A percentile compares a stretch with the other conserved stretches of the same genome.
These are phyloP conservation scores for Hygrophorus russula DNA, from an alignment of 768 basidiomycete species.

Conservation along the genomic window DNA sequence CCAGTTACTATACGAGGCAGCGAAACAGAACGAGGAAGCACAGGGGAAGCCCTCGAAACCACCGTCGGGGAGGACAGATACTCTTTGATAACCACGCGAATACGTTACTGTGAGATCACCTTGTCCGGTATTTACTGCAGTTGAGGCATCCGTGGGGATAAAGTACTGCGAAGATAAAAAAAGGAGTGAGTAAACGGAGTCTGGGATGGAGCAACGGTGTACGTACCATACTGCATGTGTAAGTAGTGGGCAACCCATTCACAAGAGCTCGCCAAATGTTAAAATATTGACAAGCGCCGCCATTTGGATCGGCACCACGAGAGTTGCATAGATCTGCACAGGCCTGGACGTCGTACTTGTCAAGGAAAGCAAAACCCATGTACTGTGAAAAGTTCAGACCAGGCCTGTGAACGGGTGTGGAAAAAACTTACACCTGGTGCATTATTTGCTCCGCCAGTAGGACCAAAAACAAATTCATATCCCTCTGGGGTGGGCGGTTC, in stretches of 20 bases:
- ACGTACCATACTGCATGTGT: slow-evolving; percentile 38
- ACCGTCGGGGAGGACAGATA: slow-evolving; percentile 7
- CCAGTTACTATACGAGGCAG: slow-evolving; percentile 2
- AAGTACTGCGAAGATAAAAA: not conserved
- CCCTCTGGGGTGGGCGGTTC: slow-evolving; percentile 30
- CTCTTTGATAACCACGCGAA: slow-evolving; percentile 8
- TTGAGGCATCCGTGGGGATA: too few relatives aligned
- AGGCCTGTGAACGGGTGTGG: slow-evolving; percentile 3
- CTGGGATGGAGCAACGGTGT: not conserved
- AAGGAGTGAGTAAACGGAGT: not conserved
- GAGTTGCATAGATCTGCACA: slow-evolving; percentile 34
- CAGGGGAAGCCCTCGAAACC: slow-evolving; percentile 8
- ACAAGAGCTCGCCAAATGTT: slow-evolving; percentile 44
- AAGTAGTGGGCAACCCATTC: slow-evolving; percentile 32
- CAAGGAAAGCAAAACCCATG: slow-evolving; percentile 40
- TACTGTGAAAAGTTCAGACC: slow-evolving; percentile 19
- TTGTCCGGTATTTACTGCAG: not conserved
- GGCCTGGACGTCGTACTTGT: slow-evolving; percentile 33
- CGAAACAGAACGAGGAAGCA: slow-evolving; percentile 7
- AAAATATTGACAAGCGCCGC: slow-evolving; percentile 39
- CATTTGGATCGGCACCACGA: slow-evolving; percentile 27
- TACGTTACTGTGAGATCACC: slow-evolving; percentile 6
- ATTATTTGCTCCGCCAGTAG: slow-evolving; percentile 34
- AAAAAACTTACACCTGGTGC: slow-evolving; percentile 26
- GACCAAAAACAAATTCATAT: slow-evolving; percentile 35